Base-by-base conservation (phyloP, 208 protist species). In the Crithidia bombi region DNA sequence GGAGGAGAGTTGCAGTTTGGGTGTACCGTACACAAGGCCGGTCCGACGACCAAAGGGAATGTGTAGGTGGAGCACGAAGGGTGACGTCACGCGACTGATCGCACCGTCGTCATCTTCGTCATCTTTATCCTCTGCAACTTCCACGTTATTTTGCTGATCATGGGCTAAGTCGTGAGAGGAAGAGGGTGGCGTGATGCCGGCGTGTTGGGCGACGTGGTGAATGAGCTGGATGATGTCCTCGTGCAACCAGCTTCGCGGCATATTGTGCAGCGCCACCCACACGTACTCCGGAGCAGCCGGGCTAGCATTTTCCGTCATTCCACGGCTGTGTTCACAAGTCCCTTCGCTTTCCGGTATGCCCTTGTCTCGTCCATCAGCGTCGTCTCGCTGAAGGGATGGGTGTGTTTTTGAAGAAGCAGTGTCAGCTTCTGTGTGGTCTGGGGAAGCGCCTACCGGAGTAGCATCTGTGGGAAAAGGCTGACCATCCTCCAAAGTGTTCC, bases 11-110 rank as follows among this genome's bases (percentile, higher is more conserved):
- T 79, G 63, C 32, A 96, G 68, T 23, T 68, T 74, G 2, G 91
- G 88, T 17, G 65, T 58, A 47, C 91, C 88, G 67, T 88, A 96
- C 5, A 93, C 68, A 23, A 96, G 74, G 19, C 91, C 91, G 6
- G 86, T 96, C 5, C 87, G 86, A n/a, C 89, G 86, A 30, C 91
- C 91, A 72, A 93, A 96, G 14, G 85, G 85, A 38, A 96, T 81
- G 56, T 78, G 75, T 47, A 96, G 52, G 30, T 75, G 78, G 32
- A 77, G 67, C 4, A 96, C 69, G 71, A 88, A 92, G 15, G 88
- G 84, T 10, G 91, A 96, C 1, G 67, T 66, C 2, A 81, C 61
- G 30, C 69, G 61, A 1, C 71, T 77, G 30, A 89, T 69, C 30
- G 78, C 82, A 17, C 66, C 80, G 39, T 35, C 61, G 19, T 32